A percentile compares a stretch with the other conserved stretches of the same genome.
phyloP scores from a whole-genome alignment of 225 moss, liverwort and hornwort species.

The Anthoceros angustus region DNA sequence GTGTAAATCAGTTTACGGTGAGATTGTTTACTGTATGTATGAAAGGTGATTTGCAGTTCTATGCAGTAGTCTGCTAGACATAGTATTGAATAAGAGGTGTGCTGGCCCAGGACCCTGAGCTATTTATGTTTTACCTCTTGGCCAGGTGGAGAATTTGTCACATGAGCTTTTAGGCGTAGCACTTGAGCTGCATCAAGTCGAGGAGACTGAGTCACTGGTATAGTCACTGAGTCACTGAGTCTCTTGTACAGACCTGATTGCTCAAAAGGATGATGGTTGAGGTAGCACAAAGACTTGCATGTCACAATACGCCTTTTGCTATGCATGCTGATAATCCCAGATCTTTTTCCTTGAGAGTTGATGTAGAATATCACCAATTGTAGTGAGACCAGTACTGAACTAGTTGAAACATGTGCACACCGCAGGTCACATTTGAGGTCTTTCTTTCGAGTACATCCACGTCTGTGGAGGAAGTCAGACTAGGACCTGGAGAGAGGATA shows the following conservation, averaged over 20 bases:
- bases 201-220: conserved; percentile 88
- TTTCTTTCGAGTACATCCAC: conserved; percentile 33
- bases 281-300: neutral
- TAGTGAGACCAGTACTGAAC: too few species aligned
- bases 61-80: neutral
- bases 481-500: conserved; percentile 57
- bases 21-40: conserved; percentile 1
- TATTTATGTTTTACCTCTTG: neutral
- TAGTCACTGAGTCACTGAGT: conserved; percentile 60
- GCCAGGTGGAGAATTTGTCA: conserved; percentile 73
- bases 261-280: neutral
- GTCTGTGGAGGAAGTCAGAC: conserved; percentile 44
- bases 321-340: neutral
- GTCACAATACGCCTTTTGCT: neutral
- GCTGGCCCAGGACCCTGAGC: neutral
- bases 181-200: conserved; percentile 71
- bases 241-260: neutral
- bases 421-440: conserved; percentile 63
- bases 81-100: neutral
- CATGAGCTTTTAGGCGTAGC: conserved; percentile 54
- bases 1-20: conserved; percentile 53
- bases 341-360: too few species aligned
- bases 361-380: too few species aligned
- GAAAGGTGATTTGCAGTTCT: neutral
- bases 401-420: too few species aligned